Conservation (phyloP, 768 basidiomycete species). For the Leccinum boreale region DNA sequence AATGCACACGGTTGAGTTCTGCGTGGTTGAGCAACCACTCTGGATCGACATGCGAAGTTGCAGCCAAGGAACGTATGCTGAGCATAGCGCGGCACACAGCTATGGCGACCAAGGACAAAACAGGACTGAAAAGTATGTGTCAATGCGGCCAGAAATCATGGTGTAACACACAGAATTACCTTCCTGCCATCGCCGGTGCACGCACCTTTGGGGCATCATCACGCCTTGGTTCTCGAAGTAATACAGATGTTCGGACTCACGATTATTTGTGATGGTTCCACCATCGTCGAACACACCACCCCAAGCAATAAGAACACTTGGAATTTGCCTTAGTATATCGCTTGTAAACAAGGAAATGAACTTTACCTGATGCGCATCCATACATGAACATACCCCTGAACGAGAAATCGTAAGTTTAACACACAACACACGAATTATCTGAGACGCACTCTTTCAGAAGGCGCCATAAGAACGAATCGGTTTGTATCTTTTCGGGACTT, state of each 20-base stretch:
- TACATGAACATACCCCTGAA: conserved; percentile 15
- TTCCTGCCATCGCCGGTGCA: neutral
- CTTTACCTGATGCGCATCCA: conserved; percentile 3
- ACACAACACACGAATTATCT: neutral
- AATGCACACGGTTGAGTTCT: conserved; percentile 40
- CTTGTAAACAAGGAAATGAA: neutral
- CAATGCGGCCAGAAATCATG: neutral
- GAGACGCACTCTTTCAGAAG: conserved; percentile 19
- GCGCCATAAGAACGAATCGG: conserved; percentile 9
- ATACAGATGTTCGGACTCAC: neutral
- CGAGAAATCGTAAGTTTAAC: neutral
- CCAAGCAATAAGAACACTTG: conserved; percentile 4
- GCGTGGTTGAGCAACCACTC: conserved; percentile 43
- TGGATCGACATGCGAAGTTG: conserved; percentile 37
- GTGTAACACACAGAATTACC: neutral
- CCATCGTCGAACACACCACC: conserved; percentile 7
- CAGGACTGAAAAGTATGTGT: conserved; percentile 1
- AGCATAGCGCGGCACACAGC: conserved; percentile 38
- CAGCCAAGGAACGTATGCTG: conserved; percentile 41
- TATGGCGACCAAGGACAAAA: conserved; percentile 13
- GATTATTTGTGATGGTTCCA: conserved; percentile 3
- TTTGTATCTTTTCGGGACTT: conserved; percentile 8
- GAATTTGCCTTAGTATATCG: neutral
- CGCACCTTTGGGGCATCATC: neutral
- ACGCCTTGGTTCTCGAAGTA: neutral